Percentiles rank a stretch among this genome's conserved stretches.
Evolutionary conservation across 108 stramenopile genomes (phyloP).

Genomic region (Ochromonas danica): DNA sequence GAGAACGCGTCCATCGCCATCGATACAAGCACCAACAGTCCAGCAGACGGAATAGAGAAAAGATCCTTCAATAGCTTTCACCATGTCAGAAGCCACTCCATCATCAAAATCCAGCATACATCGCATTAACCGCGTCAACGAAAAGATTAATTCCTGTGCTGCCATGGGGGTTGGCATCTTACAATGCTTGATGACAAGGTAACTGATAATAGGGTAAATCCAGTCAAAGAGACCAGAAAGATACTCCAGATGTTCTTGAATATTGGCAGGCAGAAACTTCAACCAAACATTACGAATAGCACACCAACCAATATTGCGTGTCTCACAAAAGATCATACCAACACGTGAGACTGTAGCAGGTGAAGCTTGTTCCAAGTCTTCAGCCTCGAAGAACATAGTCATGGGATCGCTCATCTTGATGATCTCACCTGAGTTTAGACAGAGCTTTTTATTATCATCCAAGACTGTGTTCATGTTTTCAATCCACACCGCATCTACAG

Average conservation of each 20-base stretch:
- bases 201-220: slow-evolving; percentile 53
- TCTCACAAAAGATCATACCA: slow-evolving; percentile 67
- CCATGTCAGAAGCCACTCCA: slow-evolving; percentile 51
- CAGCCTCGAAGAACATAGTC: slow-evolving; percentile 74
- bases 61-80: slow-evolving; percentile 52
- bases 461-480: slow-evolving; percentile 72
- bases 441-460: slow-evolving; percentile 69
- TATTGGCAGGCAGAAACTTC: slow-evolving; percentile 38
- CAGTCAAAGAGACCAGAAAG: slow-evolving; percentile 56
- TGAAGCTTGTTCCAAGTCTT: slow-evolving; percentile 63
- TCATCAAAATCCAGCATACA: slow-evolving; percentile 50
- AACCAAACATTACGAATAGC: slow-evolving; percentile 61
- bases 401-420: slow-evolving; percentile 65
- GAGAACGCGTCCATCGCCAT: slow-evolving; percentile 46
- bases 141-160: slow-evolving; percentile 42
- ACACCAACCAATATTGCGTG: slow-evolving; percentile 60
- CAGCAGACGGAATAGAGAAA: slow-evolving; percentile 57
- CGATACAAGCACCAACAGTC: slow-evolving; percentile 61
- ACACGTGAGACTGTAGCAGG: slow-evolving; percentile 66
- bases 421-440: slow-evolving; percentile 63
- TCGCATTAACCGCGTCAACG: slow-evolving; percentile 24
- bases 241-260: slow-evolving; percentile 44
- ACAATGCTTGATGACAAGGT: slow-evolving; percentile 54
- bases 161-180: slow-evolving; percentile 58
- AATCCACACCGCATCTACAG: slow-evolving; percentile 69